Evolutionary conservation across 1,284 basidiomycete genomes (phyloP).

Genomic region (Sparassis latifolia): DNA sequence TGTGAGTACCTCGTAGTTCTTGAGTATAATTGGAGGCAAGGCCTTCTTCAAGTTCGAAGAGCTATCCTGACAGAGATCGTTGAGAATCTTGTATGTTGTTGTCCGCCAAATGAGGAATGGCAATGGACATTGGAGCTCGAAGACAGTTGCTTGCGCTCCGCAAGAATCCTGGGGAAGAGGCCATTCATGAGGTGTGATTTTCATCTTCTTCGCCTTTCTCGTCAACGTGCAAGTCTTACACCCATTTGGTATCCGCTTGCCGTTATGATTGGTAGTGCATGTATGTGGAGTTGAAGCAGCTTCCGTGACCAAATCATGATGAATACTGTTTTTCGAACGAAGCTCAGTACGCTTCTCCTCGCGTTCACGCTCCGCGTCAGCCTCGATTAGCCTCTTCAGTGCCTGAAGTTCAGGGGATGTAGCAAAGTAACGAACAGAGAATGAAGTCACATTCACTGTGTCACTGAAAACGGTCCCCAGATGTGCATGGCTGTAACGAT

Average conservation of each 20-base stretch:
- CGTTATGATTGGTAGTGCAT: no score
- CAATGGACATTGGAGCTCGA: conserved; percentile 38
- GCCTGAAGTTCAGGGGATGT: background rate
- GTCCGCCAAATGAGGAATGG: conserved; percentile 38
- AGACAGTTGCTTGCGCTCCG: conserved; percentile 29
- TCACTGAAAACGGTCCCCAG: conserved; percentile 21
- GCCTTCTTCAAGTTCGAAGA: no score
- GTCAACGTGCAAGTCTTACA: conserved; percentile 30
- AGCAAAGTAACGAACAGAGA: conserved; percentile 5
- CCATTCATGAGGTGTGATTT: conserved; percentile 41
- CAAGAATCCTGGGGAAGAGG: conserved; percentile 31
- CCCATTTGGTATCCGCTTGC: no score
- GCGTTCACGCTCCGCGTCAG: background rate
- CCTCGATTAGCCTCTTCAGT: conserved; percentile 20
- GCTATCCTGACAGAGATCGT: conserved; percentile 20
- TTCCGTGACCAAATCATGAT: no score
- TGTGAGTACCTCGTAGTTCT: no score
- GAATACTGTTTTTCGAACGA: no score
- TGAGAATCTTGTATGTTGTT: conserved; percentile 32
- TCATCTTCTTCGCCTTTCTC: conserved; percentile 15
- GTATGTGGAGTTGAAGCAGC: no score
- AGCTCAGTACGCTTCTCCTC: background rate
- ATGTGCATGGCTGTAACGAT: conserved; percentile 18
- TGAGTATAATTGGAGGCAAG: no score
- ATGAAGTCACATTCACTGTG: background rate